Evolutionary conservation across 768 basidiomycete species (phyloP), one percentile per base, ranked within the genome.

Genomic region (Termitomyces sp.): DNA sequence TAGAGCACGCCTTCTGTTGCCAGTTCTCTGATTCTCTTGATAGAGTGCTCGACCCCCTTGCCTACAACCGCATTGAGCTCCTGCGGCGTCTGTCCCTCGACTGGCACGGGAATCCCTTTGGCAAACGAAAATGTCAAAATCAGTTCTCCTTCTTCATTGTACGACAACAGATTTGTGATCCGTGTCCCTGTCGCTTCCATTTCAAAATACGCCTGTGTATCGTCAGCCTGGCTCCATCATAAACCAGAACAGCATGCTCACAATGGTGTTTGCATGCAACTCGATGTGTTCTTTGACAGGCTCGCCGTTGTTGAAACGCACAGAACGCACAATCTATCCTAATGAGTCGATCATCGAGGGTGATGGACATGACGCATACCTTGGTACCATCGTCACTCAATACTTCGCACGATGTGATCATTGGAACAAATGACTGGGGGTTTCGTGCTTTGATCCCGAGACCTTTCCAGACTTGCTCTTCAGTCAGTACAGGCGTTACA

Each of bases 401-500:
- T 18, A 69, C 50, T 13, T 66, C 54, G 54, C 59, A 67, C 3
- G 61, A 64, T 1, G 62, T 61, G 32, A 68, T 67, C 14, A 55
- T 60, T 5, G 65, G 57, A 8, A 72, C 59, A 44, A 71, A 71
- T 13, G 65, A 46, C 32, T 52, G 22, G 3, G 71, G 71, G 1
- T 67, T 47, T 7, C 71, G 65, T 3, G 68, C 65, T 53, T 72
- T 72, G 12, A 67, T 61, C 14, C 65, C 63, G 8, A 72, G 47
- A 8, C 71, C 71, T 34, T 67, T 63, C 69, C 68, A 70, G 0
- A 72, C 61, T 45, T 70, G 69, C 30, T 52, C 65, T 52, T 69
- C 68, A 0, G 65, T 69, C 14, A 72, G 48, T n/a, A 61, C 57
- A 2, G 68, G 65, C n/a, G 57, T 44, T 27, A 55, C 62, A 7